Base-by-base conservation (phyloP, 2,329 filamentous ascomycete genomes). In the Alternaria dauci region DNA sequence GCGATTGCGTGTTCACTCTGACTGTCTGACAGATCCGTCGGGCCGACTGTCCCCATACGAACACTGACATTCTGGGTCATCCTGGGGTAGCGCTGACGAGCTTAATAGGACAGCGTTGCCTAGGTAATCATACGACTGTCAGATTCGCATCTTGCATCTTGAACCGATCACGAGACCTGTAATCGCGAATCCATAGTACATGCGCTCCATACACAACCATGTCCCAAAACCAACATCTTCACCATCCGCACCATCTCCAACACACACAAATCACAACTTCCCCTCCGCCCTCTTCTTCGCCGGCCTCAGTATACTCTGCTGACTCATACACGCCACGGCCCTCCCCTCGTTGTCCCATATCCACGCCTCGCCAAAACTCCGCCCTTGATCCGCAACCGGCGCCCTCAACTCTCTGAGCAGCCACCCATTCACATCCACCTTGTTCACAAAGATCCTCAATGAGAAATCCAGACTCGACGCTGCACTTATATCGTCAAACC, bases 391-490 rank as follows among this genome's bases (percentile, higher is more conserved):
- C 1, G 71, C 83, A 1, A 72, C 72, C 9, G 71, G 68, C 0
- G 80, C 81, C 47, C 60, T 74, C 32, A 80, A 71, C 72, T 85
- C 81, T 42, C 75, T 72, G 38, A 85, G 55, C 67, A 80, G 75
- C 83, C 83, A 86, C 23, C 75, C 50, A 7, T 67, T 64, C 56
- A 84, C 8, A 52, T 83, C 74, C 42, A 84, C 38, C 18, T 41
- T 55, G 74, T 77, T 1, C 69, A 71, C 59, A 83, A 81, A 7
- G 83, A 63, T 25, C 0, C 84, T 73, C 57, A 86, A 58, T 4
- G 84, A 79, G 68, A 86, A 86, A 63, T 86, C 84, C n/a, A 86
- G 66, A 9, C 78, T 81, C 2, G 80, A 81, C 52, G 80, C 83
- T 2, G 83, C 81, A 7, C 65, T 77, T 0, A 75, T 76, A 38